Base-by-base conservation (phyloP, 2,329 filamentous ascomycete genomes). In the Aspergillus sp. region DNA sequence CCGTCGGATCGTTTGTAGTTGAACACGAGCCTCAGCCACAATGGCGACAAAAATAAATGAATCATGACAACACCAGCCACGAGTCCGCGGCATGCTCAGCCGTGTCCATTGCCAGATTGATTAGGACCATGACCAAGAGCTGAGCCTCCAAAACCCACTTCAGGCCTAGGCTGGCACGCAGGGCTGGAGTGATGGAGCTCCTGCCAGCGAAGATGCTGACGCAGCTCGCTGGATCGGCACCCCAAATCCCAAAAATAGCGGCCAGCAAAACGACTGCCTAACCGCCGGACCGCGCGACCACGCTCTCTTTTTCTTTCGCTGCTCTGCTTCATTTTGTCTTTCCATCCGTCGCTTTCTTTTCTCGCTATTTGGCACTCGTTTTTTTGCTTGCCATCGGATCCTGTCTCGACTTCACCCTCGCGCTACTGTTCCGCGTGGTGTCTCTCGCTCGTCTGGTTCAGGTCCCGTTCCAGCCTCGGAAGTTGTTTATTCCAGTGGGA, bases 211-310 rank as follows among this genome's bases (percentile, higher is more conserved):
- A 52, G 27, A 48, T 58, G 56, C 56, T 58, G 56, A 58, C 56
- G 56, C 50, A 54, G 56, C 56, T 49, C 45, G 55, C 37, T 48
- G 33, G 57, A 62, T 62, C 60, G 23, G 49, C 58, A 37, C 44
- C 50, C 60, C 60, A 60, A 62, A 62, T 40, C 50, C 60, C 60
- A 60, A 62, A 62, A 62, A 62, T 62, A 62, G 58, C 44, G 35
- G 23, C 33, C 51, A 24, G 55, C 57, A 62, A 60, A 61, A 56
- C 51, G 56, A 52, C 60, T 58, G 59, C 59, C 59, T 61, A 61
- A 61, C 31, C 6, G 49, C 37, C 33, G 14, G 8, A 37, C 49
- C 45, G 41, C 45, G 51, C 45, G 49, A 58, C 45, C 39, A 45
- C 45, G 35, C 31, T 52, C 41, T 47, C 19, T 33, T 49, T 31